Evolutionary conservation across 2,329 filamentous ascomycete genomes (phyloP), one percentile per base, ranked within the genome.

Genomic region (Botrytis fragariae): DNA sequence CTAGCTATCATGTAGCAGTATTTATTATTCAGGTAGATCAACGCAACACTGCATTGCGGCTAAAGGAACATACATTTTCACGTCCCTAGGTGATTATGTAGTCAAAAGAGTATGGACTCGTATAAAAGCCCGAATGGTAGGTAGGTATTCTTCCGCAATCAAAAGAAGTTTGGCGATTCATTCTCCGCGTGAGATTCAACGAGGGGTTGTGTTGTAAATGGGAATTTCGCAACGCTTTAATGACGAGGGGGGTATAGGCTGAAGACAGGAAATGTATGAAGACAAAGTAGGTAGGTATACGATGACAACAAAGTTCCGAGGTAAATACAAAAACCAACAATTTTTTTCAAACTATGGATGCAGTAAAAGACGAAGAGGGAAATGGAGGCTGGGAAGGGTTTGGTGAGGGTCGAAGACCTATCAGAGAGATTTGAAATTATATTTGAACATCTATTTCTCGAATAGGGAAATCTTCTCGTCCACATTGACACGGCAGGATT

Each of bases 321-420:
- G 37, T 60, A 51, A 29, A 60, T 59, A 69, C 3, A 5, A 37
- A 51, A 44, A 8, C 22, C 37, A 63, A 63, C 37, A 44, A 39
- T 5, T 0, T 63, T 51, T 65, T 29, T 29, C 63, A 37, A n/a
- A 37, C 63, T 51, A n/a, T 7, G 12, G 14, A 72, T 72, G 69
- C 69, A 65, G 61, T 45, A 42, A 22, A 25, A 65, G 48, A 54
- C 61, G 20, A 72, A 67, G 70, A 67, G 45, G 70, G 70, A 44
- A 67, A 67, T 10, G 22, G 63, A 35, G 22, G 44, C 22, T 51
- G 63, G 63, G 14, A n/a, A 16, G 22, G 14, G 22, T 6, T 51
- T 29, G 44, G 45, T 67, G 20, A 70, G 57, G 68, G 10, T 70
- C 10, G 22, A 39, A 35, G 59, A 72, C 45, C 45, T 57, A 71